Conservation (phyloP, 306 rosid genomes). For the Glycine latifolia region DNA sequence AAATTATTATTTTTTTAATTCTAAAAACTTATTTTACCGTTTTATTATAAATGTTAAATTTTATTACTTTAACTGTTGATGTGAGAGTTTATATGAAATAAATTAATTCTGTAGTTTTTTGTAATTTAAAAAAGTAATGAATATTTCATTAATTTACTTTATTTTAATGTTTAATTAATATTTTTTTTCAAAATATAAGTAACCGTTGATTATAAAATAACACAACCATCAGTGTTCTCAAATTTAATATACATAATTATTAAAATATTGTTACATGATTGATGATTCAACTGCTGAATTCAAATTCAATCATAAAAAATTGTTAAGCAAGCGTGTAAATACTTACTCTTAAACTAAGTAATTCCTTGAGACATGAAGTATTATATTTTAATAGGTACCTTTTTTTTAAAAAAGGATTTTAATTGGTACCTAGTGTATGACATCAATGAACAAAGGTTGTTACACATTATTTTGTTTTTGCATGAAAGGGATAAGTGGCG, state of each 20-base stretch:
- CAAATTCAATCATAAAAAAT: neutral
- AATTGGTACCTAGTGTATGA: neutral
- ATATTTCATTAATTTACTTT: neutral
- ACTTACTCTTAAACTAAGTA: neutral
- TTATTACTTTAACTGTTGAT: too few relatives aligned
- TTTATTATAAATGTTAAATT: too few relatives aligned
- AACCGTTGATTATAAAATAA: neutral
- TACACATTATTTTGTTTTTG: neutral
- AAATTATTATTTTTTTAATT: too few relatives aligned
- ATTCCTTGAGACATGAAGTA: neutral
- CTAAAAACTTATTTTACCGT: too few relatives aligned
- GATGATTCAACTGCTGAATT: neutral
- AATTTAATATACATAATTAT: neutral
- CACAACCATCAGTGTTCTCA: neutral
- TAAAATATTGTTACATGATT: neutral
- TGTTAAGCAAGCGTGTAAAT: neutral
- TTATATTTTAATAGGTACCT: neutral
- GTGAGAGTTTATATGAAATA: neutral
- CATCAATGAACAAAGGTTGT: neutral
- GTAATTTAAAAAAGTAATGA: too few relatives aligned
- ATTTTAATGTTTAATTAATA: neutral
- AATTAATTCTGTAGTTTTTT: neutral
- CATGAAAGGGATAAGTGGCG: conserved; percentile 1
- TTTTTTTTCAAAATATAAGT: neutral
- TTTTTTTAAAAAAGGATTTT: too few relatives aligned